Percentiles rank a stretch among this genome's conserved stretches.
phyloP scores from a whole-genome alignment of 495 filamentous ascomycete species.

The Penicillium pulvis region DNA sequence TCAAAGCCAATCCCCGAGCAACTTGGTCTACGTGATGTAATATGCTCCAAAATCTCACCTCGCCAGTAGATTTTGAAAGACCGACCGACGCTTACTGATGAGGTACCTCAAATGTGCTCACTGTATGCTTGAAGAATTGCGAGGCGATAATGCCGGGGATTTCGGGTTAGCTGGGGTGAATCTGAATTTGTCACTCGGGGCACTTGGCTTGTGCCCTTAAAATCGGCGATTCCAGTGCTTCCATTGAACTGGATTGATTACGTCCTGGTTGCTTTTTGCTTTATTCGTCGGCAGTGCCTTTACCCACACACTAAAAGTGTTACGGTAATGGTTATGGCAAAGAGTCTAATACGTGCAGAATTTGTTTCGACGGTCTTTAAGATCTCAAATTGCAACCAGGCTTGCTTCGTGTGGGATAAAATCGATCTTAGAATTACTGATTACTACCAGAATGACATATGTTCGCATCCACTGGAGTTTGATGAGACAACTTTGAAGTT shows the following conservation, averaged over 20 bases:
- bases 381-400: neutral
- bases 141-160: neutral
- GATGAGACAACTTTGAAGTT: too few species aligned
- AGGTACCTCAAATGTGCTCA: slow-evolving; percentile 1
- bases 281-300: neutral
- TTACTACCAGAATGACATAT: slow-evolving; percentile 6
- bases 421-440: neutral
- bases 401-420: neutral
- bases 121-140: slow-evolving; percentile 16
- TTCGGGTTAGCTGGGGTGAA: neutral
- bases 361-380: neutral
- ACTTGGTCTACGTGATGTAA: slow-evolving; percentile 9
- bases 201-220: neutral
- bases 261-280: neutral
- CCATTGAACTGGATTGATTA: neutral
- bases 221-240: neutral
- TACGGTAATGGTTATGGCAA: neutral
- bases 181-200: neutral
- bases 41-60: neutral
- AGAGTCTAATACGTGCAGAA: neutral
- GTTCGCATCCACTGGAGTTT: too few species aligned
- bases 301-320: neutral
- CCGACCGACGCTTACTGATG: slow-evolving; percentile 13
- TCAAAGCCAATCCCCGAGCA: slow-evolving; percentile 16
- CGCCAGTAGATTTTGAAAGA: neutral